Evolutionary conservation across 371 early-diverging fungal species (phyloP), one percentile per base, ranked within the genome.

Genomic region (Catenaria anguillulae): DNA sequence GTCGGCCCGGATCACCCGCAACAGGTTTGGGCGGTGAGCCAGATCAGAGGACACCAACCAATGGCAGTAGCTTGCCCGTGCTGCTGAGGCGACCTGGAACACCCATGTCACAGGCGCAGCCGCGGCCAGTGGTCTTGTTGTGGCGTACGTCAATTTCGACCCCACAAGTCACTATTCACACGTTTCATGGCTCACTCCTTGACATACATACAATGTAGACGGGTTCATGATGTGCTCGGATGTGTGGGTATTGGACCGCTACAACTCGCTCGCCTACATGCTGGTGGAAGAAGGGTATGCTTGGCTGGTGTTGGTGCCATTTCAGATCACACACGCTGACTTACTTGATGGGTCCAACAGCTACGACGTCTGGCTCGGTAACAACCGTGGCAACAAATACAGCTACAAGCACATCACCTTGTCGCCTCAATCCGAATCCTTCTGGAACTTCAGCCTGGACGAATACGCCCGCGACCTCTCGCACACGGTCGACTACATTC

Each of bases 291-390:
- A 82, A 19, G 92, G 94, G 58, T 74, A 68, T 24, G 24, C 34
- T 33, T 10, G n/a, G n/a, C n/a, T n/a, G n/a, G n/a, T n/a, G n/a
- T n/a, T n/a, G n/a, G n/a, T n/a, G n/a, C n/a, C n/a, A n/a, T n/a
- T n/a, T n/a, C n/a, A n/a, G n/a, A n/a, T n/a, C n/a, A n/a, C n/a
- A n/a, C n/a, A n/a, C n/a, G n/a, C n/a, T n/a, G n/a, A n/a, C n/a
- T n/a, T n/a, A n/a, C n/a, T n/a, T n/a, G n/a, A n/a, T n/a, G 33
- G 19, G 21, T 6, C 52, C 12, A 54, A 23, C 34, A 4, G 73
- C 33, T 95, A 90, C 69, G 97, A 96, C 70, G 97, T 97, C 0
- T 97, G 97, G 97, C 67, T 97, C 23, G 96, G 92, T 33, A 95
- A 97, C 68, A 84, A 88, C n/a, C 78, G 97, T 17, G 96, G 95